phyloP scores from a whole-genome alignment of 768 basidiomycete species.

The Podaxis carcinomalis region DNA sequence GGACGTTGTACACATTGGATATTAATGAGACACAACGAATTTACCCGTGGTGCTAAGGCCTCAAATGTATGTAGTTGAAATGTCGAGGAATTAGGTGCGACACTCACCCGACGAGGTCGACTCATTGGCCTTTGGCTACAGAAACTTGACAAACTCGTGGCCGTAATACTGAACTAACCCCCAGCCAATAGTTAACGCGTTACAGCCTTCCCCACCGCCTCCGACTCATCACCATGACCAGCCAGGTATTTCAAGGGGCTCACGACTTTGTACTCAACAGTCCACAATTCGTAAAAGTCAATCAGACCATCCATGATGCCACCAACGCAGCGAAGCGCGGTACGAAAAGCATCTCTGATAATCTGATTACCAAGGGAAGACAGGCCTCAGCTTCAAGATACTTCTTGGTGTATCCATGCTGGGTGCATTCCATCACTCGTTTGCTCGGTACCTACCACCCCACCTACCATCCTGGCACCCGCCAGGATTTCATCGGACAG shows the following conservation, averaged over 20 bases:
- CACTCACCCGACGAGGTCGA: no score
- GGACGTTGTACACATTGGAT: no score
- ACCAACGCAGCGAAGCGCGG: not conserved
- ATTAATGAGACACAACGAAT: no score
- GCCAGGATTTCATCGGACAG: not conserved
- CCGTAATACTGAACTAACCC: no score
- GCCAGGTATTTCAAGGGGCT: not conserved
- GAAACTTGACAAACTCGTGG: no score
- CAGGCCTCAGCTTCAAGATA: not conserved
- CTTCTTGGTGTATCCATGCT: not conserved
- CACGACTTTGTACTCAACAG: not conserved
- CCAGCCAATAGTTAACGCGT: no score
- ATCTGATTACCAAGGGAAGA: not conserved
- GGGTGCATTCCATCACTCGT: not conserved
- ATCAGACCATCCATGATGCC: not conserved
- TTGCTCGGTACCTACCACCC: not conserved
- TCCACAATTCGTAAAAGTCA: not conserved
- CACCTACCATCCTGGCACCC: not conserved
- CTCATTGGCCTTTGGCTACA: no score
- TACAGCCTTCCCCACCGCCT: no score
- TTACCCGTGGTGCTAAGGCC: no score
- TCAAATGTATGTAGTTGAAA: no score
- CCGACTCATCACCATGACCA: not conserved
- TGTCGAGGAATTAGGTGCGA: no score
- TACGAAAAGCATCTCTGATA: no score